A percentile compares a stretch with the other conserved stretches of the same genome.
Conservation (phyloP, 768 basidiomycete genomes). For the Paxillus ammoniavirescens region DNA sequence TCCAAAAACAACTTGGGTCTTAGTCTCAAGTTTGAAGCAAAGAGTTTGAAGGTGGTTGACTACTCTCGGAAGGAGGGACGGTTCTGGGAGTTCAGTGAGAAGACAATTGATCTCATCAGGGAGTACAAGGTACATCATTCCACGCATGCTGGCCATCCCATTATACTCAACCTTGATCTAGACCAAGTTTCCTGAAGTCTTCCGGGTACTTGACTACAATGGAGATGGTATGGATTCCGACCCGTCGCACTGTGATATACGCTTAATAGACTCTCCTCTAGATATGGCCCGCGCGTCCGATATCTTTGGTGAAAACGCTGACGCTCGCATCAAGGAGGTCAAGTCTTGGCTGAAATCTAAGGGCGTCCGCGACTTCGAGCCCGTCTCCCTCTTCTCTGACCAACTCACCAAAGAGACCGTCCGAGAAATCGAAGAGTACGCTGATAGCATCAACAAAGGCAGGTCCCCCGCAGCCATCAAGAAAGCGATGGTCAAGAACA, state of each 20-base stretch:
- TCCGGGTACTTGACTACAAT: conserved; percentile 62
- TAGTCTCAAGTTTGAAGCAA: conserved; percentile 94
- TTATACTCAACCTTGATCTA: conserved; percentile 24
- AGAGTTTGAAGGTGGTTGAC: conserved; percentile 88
- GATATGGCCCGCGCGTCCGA: conserved; percentile 71
- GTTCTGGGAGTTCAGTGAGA: conserved; percentile 93
- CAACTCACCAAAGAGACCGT: conserved; percentile 91
- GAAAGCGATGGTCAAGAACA: conserved; percentile 90
- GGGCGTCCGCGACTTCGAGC: conserved; percentile 88
- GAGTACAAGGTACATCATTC: conserved; percentile 69
- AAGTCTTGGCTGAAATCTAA: conserved; percentile 83
- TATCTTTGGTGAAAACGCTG: conserved; percentile 58
- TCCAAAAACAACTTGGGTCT: conserved; percentile 89
- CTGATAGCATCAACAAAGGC: conserved; percentile 61
- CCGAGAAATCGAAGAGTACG: conserved; percentile 70
- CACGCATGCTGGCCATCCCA: background rate
- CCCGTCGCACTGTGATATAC: background rate
- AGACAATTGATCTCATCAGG: conserved; percentile 73
- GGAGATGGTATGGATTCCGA: conserved; percentile 56
- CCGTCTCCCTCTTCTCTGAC: conserved; percentile 89
- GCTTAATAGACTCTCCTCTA: conserved; percentile 29
- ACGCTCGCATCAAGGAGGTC: conserved; percentile 71
- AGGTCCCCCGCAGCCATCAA: conserved; percentile 69
- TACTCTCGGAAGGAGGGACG: conserved; percentile 84
- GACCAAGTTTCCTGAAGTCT: conserved; percentile 83